A percentile compares a stretch with the other conserved stretches of the same genome.
Evolutionary conservation across 2,329 filamentous ascomycete genomes (phyloP).

Genomic region (Curvularia spicifera): DNA sequence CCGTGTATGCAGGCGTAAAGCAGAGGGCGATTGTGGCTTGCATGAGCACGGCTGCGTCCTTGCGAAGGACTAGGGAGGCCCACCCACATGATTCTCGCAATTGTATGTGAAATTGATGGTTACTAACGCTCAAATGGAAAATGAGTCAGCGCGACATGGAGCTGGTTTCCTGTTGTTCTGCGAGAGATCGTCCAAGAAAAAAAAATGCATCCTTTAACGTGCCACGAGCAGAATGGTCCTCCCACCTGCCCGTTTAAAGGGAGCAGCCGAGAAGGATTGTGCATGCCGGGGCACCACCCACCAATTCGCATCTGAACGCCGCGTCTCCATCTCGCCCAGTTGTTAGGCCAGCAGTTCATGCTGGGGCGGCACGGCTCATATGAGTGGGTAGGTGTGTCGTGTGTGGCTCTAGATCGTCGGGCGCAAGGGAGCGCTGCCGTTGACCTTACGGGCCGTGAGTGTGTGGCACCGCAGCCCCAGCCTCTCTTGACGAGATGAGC

Average conservation of each 20-base stretch:
- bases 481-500: conserved; percentile 5
- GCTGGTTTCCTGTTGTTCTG: not conserved
- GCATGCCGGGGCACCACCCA: conserved; percentile 8
- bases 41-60: conserved; percentile 1
- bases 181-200: conserved; percentile 2
- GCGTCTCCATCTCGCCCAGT: conserved; percentile 11
- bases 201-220: conserved; percentile 1
- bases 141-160: not conserved
- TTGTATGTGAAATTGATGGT: not conserved
- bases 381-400: conserved; percentile 12
- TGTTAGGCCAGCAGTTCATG: conserved; percentile 14
- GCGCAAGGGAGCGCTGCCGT: conserved; percentile 18
- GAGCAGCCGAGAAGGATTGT: conserved; percentile 16
- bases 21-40: not conserved
- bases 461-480: conserved; percentile 11
- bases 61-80: not conserved
- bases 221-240: not conserved
- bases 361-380: conserved; percentile 16
- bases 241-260: conserved; percentile 16
- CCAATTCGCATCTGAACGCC: conserved; percentile 1
- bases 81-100: not conserved
- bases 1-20: not conserved
- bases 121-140: not conserved
- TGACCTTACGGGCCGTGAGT: conserved; percentile 19
- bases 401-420: conserved; percentile 24